These are phyloP conservation scores for Inonotus hispidus DNA, from an alignment of 1,284 basidiomycete species.

Conservation along the genomic window DNA sequence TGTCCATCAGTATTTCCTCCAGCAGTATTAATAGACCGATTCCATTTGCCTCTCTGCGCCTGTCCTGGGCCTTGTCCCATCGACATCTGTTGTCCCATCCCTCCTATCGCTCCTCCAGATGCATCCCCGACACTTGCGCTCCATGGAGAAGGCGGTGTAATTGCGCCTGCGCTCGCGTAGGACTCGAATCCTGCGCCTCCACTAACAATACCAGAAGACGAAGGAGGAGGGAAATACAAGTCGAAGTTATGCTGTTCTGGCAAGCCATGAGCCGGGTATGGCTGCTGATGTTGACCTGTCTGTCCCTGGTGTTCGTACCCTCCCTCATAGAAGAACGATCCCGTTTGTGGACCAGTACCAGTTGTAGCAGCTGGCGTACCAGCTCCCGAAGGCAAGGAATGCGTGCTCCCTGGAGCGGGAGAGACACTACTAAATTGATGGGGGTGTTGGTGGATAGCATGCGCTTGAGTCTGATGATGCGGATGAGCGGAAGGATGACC, in stretches of 20 bases:
- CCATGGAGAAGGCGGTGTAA: conserved; percentile 2
- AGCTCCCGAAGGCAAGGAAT: background rate
- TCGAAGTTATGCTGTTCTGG: background rate
- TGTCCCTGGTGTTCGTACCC: background rate
- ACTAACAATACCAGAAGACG: background rate
- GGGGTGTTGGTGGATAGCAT: conserved; percentile 8
- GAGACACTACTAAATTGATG: background rate
- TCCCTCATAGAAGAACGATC: conserved; percentile 1
- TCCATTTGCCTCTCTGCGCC: background rate
- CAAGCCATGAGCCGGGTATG: background rate
- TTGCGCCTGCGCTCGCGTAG: background rate
- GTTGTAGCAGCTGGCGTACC: background rate
- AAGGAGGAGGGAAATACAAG: background rate
- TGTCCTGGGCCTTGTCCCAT: background rate
- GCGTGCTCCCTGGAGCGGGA: background rate
- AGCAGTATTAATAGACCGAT: background rate
- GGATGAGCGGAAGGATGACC: background rate
- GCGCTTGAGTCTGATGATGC: background rate
- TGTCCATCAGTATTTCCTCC: background rate
- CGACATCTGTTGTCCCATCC: background rate
- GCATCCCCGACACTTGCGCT: background rate
- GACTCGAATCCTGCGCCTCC: background rate
- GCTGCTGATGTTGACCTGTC: conserved; percentile 2
- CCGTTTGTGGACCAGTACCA: background rate
- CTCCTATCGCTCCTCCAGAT: background rate